Base-by-base conservation (phyloP, 495 filamentous ascomycete species). In the Melanomma pulvis-pyrius region DNA sequence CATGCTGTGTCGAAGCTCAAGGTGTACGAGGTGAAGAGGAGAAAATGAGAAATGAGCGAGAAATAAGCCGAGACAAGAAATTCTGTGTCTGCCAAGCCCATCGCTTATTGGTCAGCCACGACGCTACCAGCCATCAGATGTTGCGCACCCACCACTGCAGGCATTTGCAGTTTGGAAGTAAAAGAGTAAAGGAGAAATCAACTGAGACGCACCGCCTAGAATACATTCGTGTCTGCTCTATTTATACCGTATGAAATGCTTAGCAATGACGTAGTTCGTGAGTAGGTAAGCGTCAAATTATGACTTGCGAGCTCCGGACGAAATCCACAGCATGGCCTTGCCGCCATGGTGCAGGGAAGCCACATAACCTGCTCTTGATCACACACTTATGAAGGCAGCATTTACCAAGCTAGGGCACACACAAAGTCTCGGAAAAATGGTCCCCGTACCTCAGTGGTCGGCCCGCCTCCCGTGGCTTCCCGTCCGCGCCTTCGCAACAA, bases 381-480 rank as follows among this genome's bases (percentile, higher is more conserved):
- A n/a, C n/a, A 8, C 8, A 47, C 44, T 47, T 6, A 47, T 22
- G 4, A 22, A 22, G 15, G 17, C 15, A 47, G 44, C 44, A 50
- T 25, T 50, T 17, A 50, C 48, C 30, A 6, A 55, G 6, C 30
- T 36, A 55, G 19, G 51, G 39, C n/a, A 15, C 13, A 44, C 5
- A 44, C 39, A 2, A n/a, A 3, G n/a, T 34, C 13, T 30, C 32
- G 25, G 24, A 19, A 29, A 2, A 15, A 67, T 55, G 57, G 36
- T 67, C 19, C 50, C 26, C 15, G 19, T 13, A 46, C n/a, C 54
- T n/a, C 52, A 63, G 48, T 67, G 63, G 68, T 59, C 59, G 5
- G 24, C 63, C 3, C 28, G 63, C n/a, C 55, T 60, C 11, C 59
- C 63, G 29, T 52, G 58, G 44, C 24, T 17, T 12, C 11, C 19